Conservation (phyloP, 2,329 filamentous ascomycete genomes). For the Nannizziopsis barbatae region DNA sequence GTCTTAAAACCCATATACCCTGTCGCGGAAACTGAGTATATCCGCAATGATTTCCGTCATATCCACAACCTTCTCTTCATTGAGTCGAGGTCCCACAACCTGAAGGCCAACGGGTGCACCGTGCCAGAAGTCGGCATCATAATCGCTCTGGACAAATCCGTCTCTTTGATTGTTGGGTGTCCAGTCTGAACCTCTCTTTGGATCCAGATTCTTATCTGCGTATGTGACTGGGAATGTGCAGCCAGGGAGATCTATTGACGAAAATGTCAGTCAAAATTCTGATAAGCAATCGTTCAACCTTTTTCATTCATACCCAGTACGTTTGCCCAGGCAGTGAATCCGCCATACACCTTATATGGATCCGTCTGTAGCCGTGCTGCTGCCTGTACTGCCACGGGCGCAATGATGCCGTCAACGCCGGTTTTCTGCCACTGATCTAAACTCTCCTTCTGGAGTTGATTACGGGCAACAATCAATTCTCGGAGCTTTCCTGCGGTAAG, state of each 20-base stretch:
- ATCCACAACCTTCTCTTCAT: constrained; percentile 19
- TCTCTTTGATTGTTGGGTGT: constrained; percentile 22
- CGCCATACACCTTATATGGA: constrained; percentile 18
- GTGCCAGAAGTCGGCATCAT: constrained; percentile 34
- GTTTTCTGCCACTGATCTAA: constrained; percentile 15
- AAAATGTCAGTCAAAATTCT: constrained; percentile 3
- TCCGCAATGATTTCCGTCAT: constrained; percentile 19
- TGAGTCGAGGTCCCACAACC: too few species aligned
- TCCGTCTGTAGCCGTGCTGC: constrained; percentile 16
- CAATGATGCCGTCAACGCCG: constrained; percentile 13
- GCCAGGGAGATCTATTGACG: constrained; percentile 12
- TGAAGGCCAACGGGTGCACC: too few species aligned
- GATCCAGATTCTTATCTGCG: constrained; percentile 30
- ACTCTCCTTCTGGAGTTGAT: constrained; percentile 17
- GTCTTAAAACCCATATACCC: not conserved
- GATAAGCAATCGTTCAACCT: not conserved
- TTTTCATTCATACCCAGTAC: constrained; percentile 15
- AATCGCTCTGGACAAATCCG: constrained; percentile 20
- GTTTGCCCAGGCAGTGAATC: constrained; percentile 20
- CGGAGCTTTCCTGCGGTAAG: constrained; percentile 21
- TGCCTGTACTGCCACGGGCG: constrained; percentile 5
- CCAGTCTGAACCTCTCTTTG: constrained; percentile 17
- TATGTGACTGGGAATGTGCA: constrained; percentile 40
- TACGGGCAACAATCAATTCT: constrained; percentile 20
- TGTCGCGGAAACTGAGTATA: constrained; percentile 2